Conservation (phyloP, 345 rosid genomes). For the Conringia planisiliqua region DNA sequence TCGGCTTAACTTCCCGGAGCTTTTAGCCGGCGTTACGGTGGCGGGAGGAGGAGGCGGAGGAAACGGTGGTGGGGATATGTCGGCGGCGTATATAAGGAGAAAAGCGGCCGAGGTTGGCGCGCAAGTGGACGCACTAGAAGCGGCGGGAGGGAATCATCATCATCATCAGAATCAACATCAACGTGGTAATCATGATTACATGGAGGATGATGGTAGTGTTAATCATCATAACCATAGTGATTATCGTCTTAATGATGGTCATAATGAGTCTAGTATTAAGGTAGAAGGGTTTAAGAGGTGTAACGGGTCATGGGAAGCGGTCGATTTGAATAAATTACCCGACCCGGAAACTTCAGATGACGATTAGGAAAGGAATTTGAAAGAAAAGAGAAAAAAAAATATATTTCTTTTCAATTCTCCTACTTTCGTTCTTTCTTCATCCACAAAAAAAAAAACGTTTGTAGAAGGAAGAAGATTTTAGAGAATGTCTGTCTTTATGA, state of each 20-base stretch:
- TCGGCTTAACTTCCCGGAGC: slow-evolving; percentile 87
- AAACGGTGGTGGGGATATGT: slow-evolving; percentile 50
- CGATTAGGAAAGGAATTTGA: slow-evolving; percentile 30
- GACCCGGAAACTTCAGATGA: slow-evolving; percentile 85
- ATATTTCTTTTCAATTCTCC: not conserved
- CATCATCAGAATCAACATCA: slow-evolving; percentile 21
- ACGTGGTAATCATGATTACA: slow-evolving; percentile 22
- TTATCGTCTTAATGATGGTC: slow-evolving; percentile 18
- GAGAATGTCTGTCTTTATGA: slow-evolving; percentile 15
- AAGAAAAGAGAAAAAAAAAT: not conserved
- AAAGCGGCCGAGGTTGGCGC: slow-evolving; percentile 95
- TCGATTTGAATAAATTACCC: slow-evolving; percentile 88
- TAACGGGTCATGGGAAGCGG: slow-evolving; percentile 52
- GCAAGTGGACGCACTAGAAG: slow-evolving; percentile 82
- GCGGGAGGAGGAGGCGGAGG: slow-evolving; percentile 10
- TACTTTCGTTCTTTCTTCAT: not conserved
- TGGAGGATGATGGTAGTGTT: slow-evolving; percentile 13
- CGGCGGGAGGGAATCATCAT: slow-evolving; percentile 34
- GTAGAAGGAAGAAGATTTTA: not conserved
- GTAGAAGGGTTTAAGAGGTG: slow-evolving; percentile 44
- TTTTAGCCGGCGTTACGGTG: slow-evolving; percentile 50
- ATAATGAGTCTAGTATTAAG: slow-evolving; percentile 8
- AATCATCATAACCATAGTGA: slow-evolving; percentile 6
- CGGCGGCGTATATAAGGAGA: slow-evolving; percentile 89
- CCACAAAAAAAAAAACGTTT: not conserved